Base-by-base conservation (phyloP, 306 rosid species). In the Carpinus fangiana region DNA sequence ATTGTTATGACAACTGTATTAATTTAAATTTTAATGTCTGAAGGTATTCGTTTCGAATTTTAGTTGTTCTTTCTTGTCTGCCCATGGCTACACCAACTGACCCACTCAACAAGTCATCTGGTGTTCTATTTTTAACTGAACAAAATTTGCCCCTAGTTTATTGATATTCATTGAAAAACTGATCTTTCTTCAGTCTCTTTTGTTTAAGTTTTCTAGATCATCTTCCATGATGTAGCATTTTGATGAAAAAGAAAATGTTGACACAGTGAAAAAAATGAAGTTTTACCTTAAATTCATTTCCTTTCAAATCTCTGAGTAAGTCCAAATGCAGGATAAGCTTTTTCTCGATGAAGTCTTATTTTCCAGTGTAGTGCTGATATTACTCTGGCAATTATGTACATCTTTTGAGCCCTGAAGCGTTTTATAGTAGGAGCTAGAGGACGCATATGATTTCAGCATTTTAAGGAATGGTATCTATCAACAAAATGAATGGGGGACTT, bases 41-140 rank as follows among this genome's bases (percentile, higher is more conserved):
- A 56, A 41, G 11, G 14, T 84, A 70, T 73, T 74, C 20, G 76
- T 64, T 80, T 80, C 2, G 13, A 12, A 16, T 64, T 34, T 7
- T 64, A 36, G 20, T 64, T 64, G 16, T 64, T 17, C 45, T 34
- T 36, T 36, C 34, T 23, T 59, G 12, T 59, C 65, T 59, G 34
- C 5, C 34, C 36, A n/a, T 23, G 17, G 36, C 34, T 59, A 59
- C 65, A 21, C 16, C 23, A 20, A 36, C 17, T 59, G 65, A 59
- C 36, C 0, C 34, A 23, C 65, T 59, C 65, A 56, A 56, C 31
- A 59, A 23, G 65, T 11, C 36, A 21, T 23, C 65, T 59, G 28
- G 65, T 20, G 65, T 28, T 59, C 57, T 52, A 17, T 52, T 13
- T 52, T 52, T 16, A 14, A 52, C n/a, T 14, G 57, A 52, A 16